Base-by-base conservation (phyloP, 2,329 filamentous ascomycete species). In the Aspergillus sp. region DNA sequence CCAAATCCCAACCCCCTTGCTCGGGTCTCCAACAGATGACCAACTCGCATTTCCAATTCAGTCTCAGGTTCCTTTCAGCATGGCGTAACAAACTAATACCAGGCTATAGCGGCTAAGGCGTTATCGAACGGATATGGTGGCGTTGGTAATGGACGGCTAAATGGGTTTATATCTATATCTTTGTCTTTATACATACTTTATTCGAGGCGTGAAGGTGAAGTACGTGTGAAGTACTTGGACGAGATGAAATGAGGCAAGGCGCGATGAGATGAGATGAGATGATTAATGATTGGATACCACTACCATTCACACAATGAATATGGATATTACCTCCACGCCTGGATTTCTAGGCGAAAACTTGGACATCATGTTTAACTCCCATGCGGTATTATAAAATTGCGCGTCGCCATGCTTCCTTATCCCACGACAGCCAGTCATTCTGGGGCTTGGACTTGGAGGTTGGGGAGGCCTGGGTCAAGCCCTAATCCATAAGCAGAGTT, bases 111-210 rank as follows among this genome's bases (percentile, higher is more conserved):
- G 27, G 40, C 41, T 34, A 46, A 47, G 33, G 48, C 44, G 39
- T 57, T 57, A 27, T 24, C 33, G 22, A 22, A 37, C 44, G 44
- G 49, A 27, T 41, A 30, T 20, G 37, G n/a, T 30, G 44, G 44
- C n/a, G 24, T 7, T 13, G 12, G 17, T 30, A 24, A 27, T 46
- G 44, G 22, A 27, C 30, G 7, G 22, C 13, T 13, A 41, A 39
- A 51, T 27, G 41, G 51, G 40, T 41, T 57, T 54, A 34, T 58
- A 22, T 56, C 46, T 51, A 44, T 51, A 58, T 44, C 19, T 50
- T 50, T 41, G 45, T 42, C 53, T 53, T 44, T 40, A 53, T 49
- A 44, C 27, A 13, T 44, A 37, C 24, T 22, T 51, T 17, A 45
- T 50, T 30, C 33, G 37, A 24, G 9, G 27, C 27, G n/a, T 15